These are phyloP conservation scores for Penicillium riverlandense DNA, from an alignment of 495 filamentous ascomycete species.

Conservation along the genomic window DNA sequence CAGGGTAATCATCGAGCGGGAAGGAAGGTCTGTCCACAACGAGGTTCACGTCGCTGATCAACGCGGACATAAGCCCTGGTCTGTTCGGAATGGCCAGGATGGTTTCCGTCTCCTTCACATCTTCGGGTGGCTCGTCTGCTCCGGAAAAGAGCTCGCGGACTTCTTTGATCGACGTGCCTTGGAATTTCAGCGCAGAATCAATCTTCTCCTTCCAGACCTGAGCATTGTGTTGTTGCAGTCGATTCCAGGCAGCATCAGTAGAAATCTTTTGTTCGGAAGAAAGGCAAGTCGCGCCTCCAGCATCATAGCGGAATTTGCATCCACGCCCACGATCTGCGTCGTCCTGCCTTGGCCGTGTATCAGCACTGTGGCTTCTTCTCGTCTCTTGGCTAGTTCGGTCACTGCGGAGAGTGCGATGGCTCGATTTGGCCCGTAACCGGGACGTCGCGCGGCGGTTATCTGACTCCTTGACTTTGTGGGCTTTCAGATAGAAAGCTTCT, in stretches of 20 bases:
- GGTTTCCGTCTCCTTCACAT: conserved; percentile 72
- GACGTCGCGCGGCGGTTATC: conserved; percentile 45
- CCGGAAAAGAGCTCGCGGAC: conserved; percentile 78
- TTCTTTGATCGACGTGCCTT: conserved; percentile 69
- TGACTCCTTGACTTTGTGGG: conserved; percentile 70
- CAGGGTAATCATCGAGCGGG: conserved; percentile 66
- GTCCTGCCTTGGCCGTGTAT: conserved; percentile 30
- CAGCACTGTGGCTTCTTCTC: conserved; percentile 48
- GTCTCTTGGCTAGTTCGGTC: conserved; percentile 37
- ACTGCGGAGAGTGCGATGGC: conserved; percentile 36
- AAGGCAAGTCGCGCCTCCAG: conserved; percentile 62
- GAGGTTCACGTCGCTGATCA: conserved; percentile 81
- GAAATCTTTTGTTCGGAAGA: conserved; percentile 63
- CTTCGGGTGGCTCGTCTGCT: conserved; percentile 70
- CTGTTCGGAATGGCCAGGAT: conserved; percentile 83
- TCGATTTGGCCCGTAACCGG: conserved; percentile 45
- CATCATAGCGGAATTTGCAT: conserved; percentile 65
- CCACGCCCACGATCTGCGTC: conserved; percentile 25
- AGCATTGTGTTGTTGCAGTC: conserved; percentile 72
- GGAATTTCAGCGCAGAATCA: conserved; percentile 61
- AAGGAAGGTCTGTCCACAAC: conserved; percentile 91
- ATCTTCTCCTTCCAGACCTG: conserved; percentile 91
- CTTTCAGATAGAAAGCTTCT: conserved; percentile 81
- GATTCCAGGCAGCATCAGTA: conserved; percentile 64
- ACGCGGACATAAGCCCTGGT: conserved; percentile 70